phyloP scores from a whole-genome alignment of 805 yeast species.

The Kluyveromyces aestuarii region DNA sequence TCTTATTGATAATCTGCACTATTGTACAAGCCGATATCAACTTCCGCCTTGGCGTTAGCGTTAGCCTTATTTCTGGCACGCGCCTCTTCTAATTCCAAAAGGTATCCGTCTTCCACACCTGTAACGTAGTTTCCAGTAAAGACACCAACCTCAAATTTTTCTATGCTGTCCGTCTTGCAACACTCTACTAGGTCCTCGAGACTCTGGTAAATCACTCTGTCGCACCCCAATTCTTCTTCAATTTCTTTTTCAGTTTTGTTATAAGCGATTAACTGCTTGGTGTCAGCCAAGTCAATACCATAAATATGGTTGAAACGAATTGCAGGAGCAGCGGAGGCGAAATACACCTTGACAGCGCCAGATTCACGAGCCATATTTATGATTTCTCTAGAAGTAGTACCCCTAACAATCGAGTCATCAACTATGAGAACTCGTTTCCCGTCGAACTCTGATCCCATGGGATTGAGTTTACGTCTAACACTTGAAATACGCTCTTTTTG shows the following conservation, averaged over 20 bases:
- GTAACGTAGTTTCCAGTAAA: constrained; percentile 92
- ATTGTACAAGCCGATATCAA: constrained; percentile 54
- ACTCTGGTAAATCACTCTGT: constrained; percentile 80
- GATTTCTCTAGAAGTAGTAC: constrained; percentile 94
- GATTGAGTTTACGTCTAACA: constrained; percentile 89
- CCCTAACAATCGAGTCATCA: constrained; percentile 96
- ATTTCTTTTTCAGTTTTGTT: constrained; percentile 67
- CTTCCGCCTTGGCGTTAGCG: constrained; percentile 69
- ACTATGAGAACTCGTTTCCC: constrained; percentile 81
- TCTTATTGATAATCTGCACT: constrained; percentile 39
- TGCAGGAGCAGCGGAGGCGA: constrained; percentile 98
- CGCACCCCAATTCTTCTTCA: constrained; percentile 77
- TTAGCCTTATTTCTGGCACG: constrained; percentile 68
- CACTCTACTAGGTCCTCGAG: constrained; percentile 76
- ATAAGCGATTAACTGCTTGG: constrained; percentile 86
- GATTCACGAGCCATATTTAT: constrained; percentile 98
- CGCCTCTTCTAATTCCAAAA: constrained; percentile 71
- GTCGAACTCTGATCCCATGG: constrained; percentile 88
- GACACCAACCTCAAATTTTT: constrained; percentile 87
- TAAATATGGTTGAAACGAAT: constrained; percentile 92
- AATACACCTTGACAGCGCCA: constrained; percentile 89
- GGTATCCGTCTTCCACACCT: constrained; percentile 80
- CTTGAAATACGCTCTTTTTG: constrained; percentile 90
- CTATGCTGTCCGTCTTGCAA: constrained; percentile 41
- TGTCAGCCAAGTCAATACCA: constrained; percentile 96